Percentiles rank a stretch among this genome's conserved stretches.
These are phyloP conservation scores for Leccinum truebloodii DNA, from an alignment of 768 basidiomycete genomes.

Conservation along the genomic window DNA sequence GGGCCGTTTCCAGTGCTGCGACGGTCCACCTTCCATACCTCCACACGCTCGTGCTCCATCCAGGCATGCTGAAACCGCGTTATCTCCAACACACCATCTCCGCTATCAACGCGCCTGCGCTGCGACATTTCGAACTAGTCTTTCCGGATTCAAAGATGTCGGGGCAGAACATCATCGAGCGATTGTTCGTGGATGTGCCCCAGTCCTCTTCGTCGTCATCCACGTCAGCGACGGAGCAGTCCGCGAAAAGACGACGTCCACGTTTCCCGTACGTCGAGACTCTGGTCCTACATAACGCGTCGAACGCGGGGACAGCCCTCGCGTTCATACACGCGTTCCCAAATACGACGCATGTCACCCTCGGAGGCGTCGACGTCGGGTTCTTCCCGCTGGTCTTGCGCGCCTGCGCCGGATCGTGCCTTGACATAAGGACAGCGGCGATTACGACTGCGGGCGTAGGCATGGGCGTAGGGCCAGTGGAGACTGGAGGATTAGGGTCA, in stretches of 20 bases:
- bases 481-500: not conserved
- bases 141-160: constrained; percentile 32
- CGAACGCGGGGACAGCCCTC: constrained; percentile 23
- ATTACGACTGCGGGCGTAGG: not conserved
- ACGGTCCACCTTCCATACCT: constrained; percentile 27
- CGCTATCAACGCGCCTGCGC: constrained; percentile 28
- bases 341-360: constrained; percentile 15
- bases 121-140: constrained; percentile 35
- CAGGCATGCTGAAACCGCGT: constrained; percentile 32
- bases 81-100: constrained; percentile 33
- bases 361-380: constrained; percentile 30
- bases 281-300: constrained; percentile 28
- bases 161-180: constrained; percentile 29
- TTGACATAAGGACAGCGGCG: not conserved
- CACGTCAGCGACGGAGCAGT: not conserved
- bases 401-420: constrained; percentile 2
- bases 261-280: constrained; percentile 31
- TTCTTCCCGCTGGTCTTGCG: constrained; percentile 23
- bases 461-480: constrained; percentile 1
- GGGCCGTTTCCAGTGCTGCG: not conserved
- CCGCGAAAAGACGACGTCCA: constrained; percentile 16
- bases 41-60: constrained; percentile 33
- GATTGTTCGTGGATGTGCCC: constrained; percentile 22
- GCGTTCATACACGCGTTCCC: constrained; percentile 33
- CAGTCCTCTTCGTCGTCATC: not conserved